These are phyloP conservation scores for Capsella rubella DNA, from an alignment of 441 rosid genomes.

Conservation along the genomic window DNA sequence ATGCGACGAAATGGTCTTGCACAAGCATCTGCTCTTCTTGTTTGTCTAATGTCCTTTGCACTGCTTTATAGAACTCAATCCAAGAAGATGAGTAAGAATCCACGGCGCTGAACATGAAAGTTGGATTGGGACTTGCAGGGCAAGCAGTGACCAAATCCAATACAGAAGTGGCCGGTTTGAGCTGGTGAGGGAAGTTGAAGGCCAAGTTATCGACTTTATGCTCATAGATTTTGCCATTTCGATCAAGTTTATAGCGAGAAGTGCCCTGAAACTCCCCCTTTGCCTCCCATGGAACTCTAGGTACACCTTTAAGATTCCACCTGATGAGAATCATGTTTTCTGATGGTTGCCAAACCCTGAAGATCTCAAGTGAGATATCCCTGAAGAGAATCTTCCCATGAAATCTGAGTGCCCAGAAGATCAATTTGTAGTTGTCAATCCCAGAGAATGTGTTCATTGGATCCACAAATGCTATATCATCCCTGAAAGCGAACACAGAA, in stretches of 20 bases:
- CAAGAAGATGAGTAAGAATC: constrained; percentile 68
- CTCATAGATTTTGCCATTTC: constrained; percentile 84
- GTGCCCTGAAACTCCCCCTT: constrained; percentile 92
- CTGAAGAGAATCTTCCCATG: constrained; percentile 85
- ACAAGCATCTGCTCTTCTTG: constrained; percentile 49
- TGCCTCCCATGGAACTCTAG: constrained; percentile 96
- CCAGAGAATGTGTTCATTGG: constrained; percentile 83
- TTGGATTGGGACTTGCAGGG: constrained; percentile 88
- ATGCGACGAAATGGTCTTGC: constrained; percentile 64
- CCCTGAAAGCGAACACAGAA: constrained; percentile 56
- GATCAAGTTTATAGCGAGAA: constrained; percentile 83
- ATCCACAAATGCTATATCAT: constrained; percentile 82
- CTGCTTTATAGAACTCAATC: constrained; percentile 73
- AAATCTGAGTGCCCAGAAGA: constrained; percentile 91
- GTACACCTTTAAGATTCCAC: constrained; percentile 90
- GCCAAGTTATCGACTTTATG: constrained; percentile 93
- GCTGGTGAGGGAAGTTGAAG: constrained; percentile 84
- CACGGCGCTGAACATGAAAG: constrained; percentile 63
- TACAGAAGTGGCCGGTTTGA: constrained; percentile 78
- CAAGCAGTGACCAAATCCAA: constrained; percentile 82
- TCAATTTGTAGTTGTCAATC: constrained; percentile 79
- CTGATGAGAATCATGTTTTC: constrained; percentile 87
- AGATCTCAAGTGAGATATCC: constrained; percentile 81
- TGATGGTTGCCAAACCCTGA: constrained; percentile 91
- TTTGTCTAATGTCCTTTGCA: constrained; percentile 62